A percentile compares a stretch with the other conserved stretches of the same genome.
Conservation (phyloP, 306 rosid genomes). For the cucumber (Cucumis sativus) region DNA sequence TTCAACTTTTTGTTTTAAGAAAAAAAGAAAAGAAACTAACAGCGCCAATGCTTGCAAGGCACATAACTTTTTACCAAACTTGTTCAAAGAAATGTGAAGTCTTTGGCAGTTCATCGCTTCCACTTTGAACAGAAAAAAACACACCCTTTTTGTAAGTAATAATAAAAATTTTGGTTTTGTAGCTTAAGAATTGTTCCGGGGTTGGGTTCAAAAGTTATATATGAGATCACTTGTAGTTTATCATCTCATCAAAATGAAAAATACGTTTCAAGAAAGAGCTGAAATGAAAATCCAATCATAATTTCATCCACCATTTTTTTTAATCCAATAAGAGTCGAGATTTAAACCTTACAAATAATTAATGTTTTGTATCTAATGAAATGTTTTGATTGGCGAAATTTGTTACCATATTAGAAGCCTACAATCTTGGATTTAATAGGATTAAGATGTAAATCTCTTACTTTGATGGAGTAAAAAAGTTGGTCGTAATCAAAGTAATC, state of each 20-base stretch:
- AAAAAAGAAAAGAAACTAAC: not conserved
- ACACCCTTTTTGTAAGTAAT: not conserved
- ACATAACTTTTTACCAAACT: not conserved
- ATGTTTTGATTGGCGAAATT: not conserved
- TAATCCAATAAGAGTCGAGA: not conserved
- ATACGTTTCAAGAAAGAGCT: not conserved
- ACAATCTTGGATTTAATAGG: no score
- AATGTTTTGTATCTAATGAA: not conserved
- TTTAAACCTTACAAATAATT: not conserved
- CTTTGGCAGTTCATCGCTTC: slow-evolving; percentile 7
- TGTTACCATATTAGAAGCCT: not conserved
- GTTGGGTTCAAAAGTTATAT: not conserved
- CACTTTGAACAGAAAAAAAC: slow-evolving; percentile 3
- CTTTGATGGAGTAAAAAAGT: no score
- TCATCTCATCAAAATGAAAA: not conserved
- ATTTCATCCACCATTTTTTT: not conserved
- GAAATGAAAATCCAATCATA: not conserved
- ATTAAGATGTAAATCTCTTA: no score
- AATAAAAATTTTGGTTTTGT: not conserved
- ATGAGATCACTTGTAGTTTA: not conserved
- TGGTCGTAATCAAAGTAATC: no score
- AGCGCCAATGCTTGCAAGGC: not conserved
- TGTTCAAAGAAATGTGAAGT: slow-evolving; percentile 7
- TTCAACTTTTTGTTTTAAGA: not conserved
- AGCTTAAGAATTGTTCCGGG: not conserved